Percentiles rank a stretch among this genome's conserved stretches.
Evolutionary conservation across 345 rosid genomes (phyloP).

Genomic region (Syzygium grande): DNA sequence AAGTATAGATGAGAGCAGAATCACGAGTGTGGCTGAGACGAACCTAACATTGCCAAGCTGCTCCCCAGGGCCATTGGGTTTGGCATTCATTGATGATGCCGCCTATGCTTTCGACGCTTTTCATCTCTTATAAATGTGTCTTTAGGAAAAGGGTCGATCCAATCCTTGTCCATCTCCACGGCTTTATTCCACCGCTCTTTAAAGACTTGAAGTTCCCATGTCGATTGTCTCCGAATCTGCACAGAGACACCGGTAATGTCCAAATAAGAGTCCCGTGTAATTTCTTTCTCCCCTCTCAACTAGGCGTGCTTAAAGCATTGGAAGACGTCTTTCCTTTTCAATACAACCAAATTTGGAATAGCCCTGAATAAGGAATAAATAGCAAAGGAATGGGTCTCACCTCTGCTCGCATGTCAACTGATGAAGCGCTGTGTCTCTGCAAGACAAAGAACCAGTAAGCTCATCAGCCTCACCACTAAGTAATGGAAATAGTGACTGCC

Average conservation of each 20-base stretch:
- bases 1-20: not conserved
- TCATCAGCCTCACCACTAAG: not conserved
- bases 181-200: constrained; percentile 77
- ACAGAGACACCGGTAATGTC: not conserved
- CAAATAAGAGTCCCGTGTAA: not conserved
- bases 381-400: constrained; percentile 22
- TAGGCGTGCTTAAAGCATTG: not conserved
- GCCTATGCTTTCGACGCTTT: not conserved
- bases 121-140: not conserved
- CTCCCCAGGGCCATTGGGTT: not conserved
- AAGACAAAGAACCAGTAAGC: not conserved
- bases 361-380: not conserved
- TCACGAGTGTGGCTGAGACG: not conserved
- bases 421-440: constrained; percentile 21
- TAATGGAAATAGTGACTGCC: not conserved
- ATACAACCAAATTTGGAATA: not conserved
- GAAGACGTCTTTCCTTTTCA: not conserved
- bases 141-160: constrained; percentile 59
- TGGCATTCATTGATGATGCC: not conserved
- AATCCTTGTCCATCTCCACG: constrained; percentile 49
- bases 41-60: not conserved
- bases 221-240: constrained; percentile 92
- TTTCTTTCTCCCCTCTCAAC: not conserved
- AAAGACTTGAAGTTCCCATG: constrained; percentile 69
- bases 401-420: constrained; percentile 49